Conservation (phyloP, 768 basidiomycete species). For the Lepiota venenata region DNA sequence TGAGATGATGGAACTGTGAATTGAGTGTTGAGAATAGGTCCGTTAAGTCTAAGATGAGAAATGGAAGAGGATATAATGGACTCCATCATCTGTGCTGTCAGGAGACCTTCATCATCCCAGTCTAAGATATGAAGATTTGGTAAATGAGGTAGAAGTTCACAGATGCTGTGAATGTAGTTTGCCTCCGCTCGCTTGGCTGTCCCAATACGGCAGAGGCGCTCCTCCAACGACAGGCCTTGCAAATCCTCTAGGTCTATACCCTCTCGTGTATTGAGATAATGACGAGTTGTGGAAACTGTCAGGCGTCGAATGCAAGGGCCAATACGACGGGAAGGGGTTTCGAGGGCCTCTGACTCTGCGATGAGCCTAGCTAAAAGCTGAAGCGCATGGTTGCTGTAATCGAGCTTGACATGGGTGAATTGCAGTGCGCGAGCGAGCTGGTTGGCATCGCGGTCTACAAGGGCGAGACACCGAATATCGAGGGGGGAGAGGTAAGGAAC, state of each 20-base stretch:
- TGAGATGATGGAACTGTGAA: not conserved
- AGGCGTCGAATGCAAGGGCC: slow-evolving; percentile 21
- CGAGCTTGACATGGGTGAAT: slow-evolving; percentile 20
- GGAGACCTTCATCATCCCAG: slow-evolving; percentile 18
- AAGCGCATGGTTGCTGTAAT: slow-evolving; percentile 12
- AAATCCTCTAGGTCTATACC: not conserved
- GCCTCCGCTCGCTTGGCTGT: not conserved
- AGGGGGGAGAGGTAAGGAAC: slow-evolving; percentile 19
- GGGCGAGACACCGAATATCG: slow-evolving; percentile 22
- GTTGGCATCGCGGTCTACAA: slow-evolving; percentile 25
- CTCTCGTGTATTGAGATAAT: slow-evolving; percentile 2
- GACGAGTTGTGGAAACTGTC: slow-evolving; percentile 9
- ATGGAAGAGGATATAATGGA: slow-evolving; percentile 17
- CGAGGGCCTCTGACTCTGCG: not conserved
- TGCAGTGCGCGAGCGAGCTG: slow-evolving; percentile 21
- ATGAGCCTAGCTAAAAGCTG: slow-evolving; percentile 8
- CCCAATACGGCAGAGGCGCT: not conserved
- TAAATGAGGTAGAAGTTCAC: slow-evolving; percentile 14
- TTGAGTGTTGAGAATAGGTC: slow-evolving; percentile 7
- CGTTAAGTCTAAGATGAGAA: slow-evolving; percentile 22
- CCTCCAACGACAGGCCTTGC: not conserved
- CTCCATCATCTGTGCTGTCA: slow-evolving; percentile 14
- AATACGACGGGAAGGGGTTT: slow-evolving; percentile 3
- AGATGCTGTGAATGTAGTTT: slow-evolving; percentile 10
- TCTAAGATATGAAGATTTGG: slow-evolving; percentile 25